phyloP scores from a whole-genome alignment of 2,329 filamentous ascomycete species.

The Fusarium newnesense region DNA sequence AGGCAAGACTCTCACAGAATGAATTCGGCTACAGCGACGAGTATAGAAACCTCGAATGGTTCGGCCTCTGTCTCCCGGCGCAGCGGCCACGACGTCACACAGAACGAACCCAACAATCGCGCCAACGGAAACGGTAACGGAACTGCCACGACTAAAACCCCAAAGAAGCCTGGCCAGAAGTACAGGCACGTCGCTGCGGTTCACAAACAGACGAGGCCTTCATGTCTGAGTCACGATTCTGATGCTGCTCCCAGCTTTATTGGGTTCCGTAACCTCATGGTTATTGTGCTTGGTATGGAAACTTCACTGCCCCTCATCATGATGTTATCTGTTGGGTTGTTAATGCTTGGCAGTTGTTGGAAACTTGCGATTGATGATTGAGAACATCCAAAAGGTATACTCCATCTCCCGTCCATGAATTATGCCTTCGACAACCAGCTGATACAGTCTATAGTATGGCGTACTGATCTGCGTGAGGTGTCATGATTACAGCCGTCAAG shows the following conservation, averaged over 20 bases:
- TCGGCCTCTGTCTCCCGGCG: constrained; percentile 42
- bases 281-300: constrained; percentile 81
- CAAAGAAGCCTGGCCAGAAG: constrained; percentile 57
- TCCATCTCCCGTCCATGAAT: neutral
- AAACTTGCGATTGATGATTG: constrained; percentile 92
- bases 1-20: constrained; percentile 44
- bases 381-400: constrained; percentile 90
- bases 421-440: neutral
- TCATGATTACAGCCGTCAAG: constrained; percentile 84
- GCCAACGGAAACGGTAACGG: constrained; percentile 40
- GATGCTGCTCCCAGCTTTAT: constrained; percentile 81
- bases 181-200: constrained; percentile 94
- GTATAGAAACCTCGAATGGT: constrained; percentile 46
- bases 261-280: constrained; percentile 96
- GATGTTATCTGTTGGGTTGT: constrained; percentile 19
- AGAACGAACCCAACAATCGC: constrained; percentile 37
- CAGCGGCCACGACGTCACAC: constrained; percentile 42
- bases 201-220: constrained; percentile 77
- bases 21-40: constrained; percentile 56
- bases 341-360: constrained; percentile 74
- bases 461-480: constrained; percentile 92
- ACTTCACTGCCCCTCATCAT: constrained; percentile 21
- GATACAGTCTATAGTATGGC: constrained; percentile 73
- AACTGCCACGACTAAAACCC: constrained; percentile 37
- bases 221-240: constrained; percentile 88